Percentiles rank a stretch among this genome's conserved stretches.
Conservation (phyloP, 2,329 filamentous ascomycete genomes). For the Allantophomopsis cytisporea region DNA sequence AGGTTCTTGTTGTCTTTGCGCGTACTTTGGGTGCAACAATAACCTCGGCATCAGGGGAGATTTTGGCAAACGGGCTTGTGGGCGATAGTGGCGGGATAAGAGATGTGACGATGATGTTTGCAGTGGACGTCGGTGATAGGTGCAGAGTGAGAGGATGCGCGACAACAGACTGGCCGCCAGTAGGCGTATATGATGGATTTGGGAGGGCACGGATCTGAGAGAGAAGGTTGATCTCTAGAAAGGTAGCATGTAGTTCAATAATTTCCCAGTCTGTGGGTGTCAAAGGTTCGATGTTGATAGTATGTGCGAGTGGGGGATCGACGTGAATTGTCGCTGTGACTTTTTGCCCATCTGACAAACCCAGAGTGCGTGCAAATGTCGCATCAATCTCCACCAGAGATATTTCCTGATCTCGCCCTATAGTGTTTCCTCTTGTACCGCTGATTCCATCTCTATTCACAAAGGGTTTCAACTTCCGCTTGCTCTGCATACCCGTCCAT, state of each 20-base stretch:
- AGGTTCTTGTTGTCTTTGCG: constrained; percentile 49
- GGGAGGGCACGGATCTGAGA: constrained; percentile 87
- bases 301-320: constrained; percentile 83
- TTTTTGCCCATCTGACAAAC: constrained; percentile 70
- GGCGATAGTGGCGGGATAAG: constrained; percentile 61
- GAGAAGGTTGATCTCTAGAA: constrained; percentile 85
- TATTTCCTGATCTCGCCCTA: constrained; percentile 59
- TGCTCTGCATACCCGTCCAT: constrained; percentile 97
- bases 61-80: constrained; percentile 72
- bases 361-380: constrained; percentile 65
- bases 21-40: constrained; percentile 92
- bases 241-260: constrained; percentile 92
- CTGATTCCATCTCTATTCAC: constrained; percentile 62
- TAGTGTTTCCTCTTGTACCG: constrained; percentile 38
- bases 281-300: constrained; percentile 90
- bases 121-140: constrained; percentile 87
- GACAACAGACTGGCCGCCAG: constrained; percentile 33
- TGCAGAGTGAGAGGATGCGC: constrained; percentile 81
- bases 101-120: constrained; percentile 76
- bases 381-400: constrained; percentile 76
- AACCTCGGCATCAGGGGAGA: constrained; percentile 87
- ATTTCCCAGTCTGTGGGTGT: constrained; percentile 98
- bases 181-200: constrained; percentile 56
- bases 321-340: constrained; percentile 62
- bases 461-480: constrained; percentile 61